These are phyloP conservation scores for Tolypocladium pustulatum DNA, from an alignment of 2,329 filamentous ascomycete species.

Conservation along the genomic window DNA sequence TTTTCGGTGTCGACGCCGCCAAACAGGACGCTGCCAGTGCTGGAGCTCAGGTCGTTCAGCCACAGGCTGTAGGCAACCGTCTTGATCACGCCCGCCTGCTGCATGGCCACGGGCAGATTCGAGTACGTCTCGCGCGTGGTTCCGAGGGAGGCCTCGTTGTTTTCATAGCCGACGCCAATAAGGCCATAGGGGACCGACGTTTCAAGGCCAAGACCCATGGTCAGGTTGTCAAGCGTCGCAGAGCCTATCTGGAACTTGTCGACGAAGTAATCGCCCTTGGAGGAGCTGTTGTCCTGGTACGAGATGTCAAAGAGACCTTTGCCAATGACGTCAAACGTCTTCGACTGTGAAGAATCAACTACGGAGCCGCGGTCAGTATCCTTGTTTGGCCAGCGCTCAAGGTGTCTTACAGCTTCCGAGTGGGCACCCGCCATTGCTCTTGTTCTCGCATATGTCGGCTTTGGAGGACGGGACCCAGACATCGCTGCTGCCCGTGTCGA, in stretches of 20 bases:
- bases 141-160: slow-evolving; percentile 35
- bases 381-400: slow-evolving; percentile 9
- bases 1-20: slow-evolving; percentile 73
- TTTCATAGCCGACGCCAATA: slow-evolving; percentile 48
- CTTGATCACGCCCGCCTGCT: slow-evolving; percentile 51
- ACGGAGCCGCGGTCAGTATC: slow-evolving; percentile 9
- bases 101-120: slow-evolving; percentile 57
- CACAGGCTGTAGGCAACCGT: slow-evolving; percentile 62
- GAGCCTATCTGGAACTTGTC: slow-evolving; percentile 46
- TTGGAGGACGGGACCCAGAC: slow-evolving; percentile 43
- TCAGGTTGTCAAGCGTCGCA: slow-evolving; percentile 39
- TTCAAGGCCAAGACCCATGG: slow-evolving; percentile 46
- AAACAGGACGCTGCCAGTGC: slow-evolving; percentile 63
- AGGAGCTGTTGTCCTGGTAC: slow-evolving; percentile 50
- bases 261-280: slow-evolving; percentile 46
- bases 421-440: slow-evolving; percentile 21
- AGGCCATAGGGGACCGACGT: slow-evolving; percentile 47
- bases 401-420: slow-evolving; percentile 32
- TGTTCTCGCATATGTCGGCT: slow-evolving; percentile 27
- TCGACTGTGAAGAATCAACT: slow-evolving; percentile 38
- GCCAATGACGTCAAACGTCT: slow-evolving; percentile 32
- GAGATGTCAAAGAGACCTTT: slow-evolving; percentile 41
- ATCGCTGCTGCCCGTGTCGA: slow-evolving; percentile 58
- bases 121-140: slow-evolving; percentile 27
- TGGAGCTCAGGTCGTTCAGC: slow-evolving; percentile 49